Base-by-base conservation (phyloP, 1,284 basidiomycete genomes). In the Cerrena zonata region DNA sequence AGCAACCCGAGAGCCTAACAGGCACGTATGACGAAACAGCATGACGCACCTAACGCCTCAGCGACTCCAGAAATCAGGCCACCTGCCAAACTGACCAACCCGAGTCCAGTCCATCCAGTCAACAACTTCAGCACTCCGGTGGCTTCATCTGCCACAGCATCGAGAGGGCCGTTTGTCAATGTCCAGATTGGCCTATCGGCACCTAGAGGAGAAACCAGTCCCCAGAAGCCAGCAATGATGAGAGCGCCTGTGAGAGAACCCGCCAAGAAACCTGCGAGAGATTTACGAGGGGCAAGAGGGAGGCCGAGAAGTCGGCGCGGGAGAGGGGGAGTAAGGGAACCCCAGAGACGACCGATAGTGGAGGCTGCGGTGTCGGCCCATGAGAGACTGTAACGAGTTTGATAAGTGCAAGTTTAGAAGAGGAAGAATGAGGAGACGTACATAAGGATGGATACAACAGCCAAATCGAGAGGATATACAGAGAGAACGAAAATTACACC, bases 341-440 rank as follows among this genome's bases (percentile, higher is more conserved):
- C 93, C 67, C 84, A 93, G 38, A 93, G 74, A 22, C 95, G 85
- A 38, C 95, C 95, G 55, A 97, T 77, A 4, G 92, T 93, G 2
- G 94, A 96, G 0, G 95, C 95, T 13, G 91, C 83, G 0, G 95
- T 98, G 70, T 99, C 95, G 2, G 92, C 94, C 91, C 95, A 97
- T 24, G 94, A 94, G 41, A 99, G 83, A 55, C 91, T 94, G 62
- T 27, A 51, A 53, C 15, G 19, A 40, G 38, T 42, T 27, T 44
- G 18, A 43, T 50, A 36, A 4, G n/a, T 25, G 41, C 44, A 18
- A 53, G 38, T n/a, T n/a, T n/a, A n/a, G n/a, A 4, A 3, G 46
- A 38, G 30, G 27, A 44, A 30, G 30, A 41, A 36, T 46, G 51
- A 50, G 39, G 52, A 42, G 23, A 76, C 88, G 59, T 65, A 91